A percentile compares a stretch with the other conserved stretches of the same genome.
Conservation (phyloP, 192 early-diverging fungal genomes). For the Umbelopsis sp. region DNA sequence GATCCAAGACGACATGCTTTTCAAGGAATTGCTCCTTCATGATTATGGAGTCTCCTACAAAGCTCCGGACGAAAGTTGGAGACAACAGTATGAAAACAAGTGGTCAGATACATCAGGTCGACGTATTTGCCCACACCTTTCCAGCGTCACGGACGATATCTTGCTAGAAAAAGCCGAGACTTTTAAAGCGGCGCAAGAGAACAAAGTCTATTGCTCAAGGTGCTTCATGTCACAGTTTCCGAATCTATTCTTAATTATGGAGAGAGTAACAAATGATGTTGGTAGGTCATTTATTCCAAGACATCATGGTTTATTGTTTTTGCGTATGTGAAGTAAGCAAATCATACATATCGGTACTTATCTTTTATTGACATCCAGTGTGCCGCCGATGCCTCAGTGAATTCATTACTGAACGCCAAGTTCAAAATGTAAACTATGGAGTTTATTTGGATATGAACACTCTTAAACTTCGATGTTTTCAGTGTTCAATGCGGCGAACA, state of each 20-base stretch:
- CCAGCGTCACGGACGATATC: conserved; percentile 7
- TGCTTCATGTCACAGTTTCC: conserved; percentile 13
- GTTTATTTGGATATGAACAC: background rate
- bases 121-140: conserved; percentile 25
- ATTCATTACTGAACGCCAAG: background rate
- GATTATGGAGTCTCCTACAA: conserved; percentile 29
- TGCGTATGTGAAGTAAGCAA: too few species aligned
- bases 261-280: background rate
- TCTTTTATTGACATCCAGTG: background rate
- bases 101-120: conserved; percentile 13
- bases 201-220: background rate
- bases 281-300: background rate
- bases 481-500: background rate
- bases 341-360: too few species aligned
- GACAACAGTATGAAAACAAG: conserved; percentile 19
- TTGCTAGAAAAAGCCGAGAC: conserved; percentile 4
- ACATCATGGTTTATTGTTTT: background rate
- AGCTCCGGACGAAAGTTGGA: conserved; percentile 22
- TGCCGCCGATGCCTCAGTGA: background rate
- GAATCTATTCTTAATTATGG: background rate
- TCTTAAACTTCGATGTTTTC: background rate
- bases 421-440: background rate
- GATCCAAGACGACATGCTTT: conserved; percentile 27
- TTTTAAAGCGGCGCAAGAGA: conserved; percentile 12
- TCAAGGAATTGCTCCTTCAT: conserved; percentile 18